These are phyloP conservation scores for Leccinum pachyderme DNA, from an alignment of 1,284 basidiomycete species.

Conservation along the genomic window DNA sequence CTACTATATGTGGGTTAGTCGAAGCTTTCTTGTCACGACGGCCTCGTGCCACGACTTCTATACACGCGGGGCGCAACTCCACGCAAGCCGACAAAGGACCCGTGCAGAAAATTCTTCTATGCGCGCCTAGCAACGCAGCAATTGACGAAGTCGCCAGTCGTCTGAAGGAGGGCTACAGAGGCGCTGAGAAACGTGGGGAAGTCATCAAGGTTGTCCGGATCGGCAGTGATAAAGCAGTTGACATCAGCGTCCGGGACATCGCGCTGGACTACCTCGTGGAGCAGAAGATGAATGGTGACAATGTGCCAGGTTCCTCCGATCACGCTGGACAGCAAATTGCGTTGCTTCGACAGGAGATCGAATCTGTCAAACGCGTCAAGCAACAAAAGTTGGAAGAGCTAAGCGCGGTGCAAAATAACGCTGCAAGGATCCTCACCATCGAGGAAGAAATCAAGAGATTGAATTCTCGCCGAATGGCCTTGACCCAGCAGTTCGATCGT, in stretches of 20 bases:
- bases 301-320: conserved; percentile 39
- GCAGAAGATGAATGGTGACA: conserved; percentile 59
- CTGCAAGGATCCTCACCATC: conserved; percentile 46
- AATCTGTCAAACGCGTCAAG: conserved; percentile 60
- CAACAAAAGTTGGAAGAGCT: conserved; percentile 67
- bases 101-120: conserved; percentile 81
- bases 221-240: conserved; percentile 80
- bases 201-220: conserved; percentile 85
- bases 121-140: conserved; percentile 98
- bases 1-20: conserved; percentile 95
- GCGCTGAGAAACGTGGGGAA: conserved; percentile 53
- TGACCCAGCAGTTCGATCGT: conserved; percentile 73
- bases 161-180: conserved; percentile 75
- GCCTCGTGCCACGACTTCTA: conserved; percentile 44
- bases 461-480: conserved; percentile 58
- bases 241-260: conserved; percentile 81
- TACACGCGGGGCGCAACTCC: conserved; percentile 45
- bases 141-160: conserved; percentile 96
- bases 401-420: conserved; percentile 49
- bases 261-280: conserved; percentile 88
- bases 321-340: conserved; percentile 60
- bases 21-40: conserved; percentile 76
- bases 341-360: conserved; percentile 64
- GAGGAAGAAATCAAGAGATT: conserved; percentile 72
- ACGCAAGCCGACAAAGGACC: conserved; percentile 48